These are phyloP conservation scores for Pascua guehoae DNA, from an alignment of 1,284 basidiomycete genomes.

Conservation along the genomic window DNA sequence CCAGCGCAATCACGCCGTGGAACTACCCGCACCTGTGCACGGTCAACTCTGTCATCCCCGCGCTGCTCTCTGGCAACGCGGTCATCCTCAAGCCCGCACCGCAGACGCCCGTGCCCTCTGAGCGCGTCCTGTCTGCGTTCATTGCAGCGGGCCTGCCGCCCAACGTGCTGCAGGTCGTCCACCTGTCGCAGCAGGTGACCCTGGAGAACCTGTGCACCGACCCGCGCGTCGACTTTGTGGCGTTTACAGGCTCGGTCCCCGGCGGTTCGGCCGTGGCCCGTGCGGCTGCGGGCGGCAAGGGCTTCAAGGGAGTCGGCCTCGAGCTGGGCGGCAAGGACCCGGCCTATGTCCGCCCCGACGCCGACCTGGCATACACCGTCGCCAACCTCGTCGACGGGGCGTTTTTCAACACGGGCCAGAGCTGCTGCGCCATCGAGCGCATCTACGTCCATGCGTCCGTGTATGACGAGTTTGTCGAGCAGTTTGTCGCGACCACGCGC, in stretches of 20 bases:
- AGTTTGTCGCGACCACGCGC: slow-evolving; percentile 63
- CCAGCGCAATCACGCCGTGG: slow-evolving; percentile 36
- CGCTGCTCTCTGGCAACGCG: slow-evolving; percentile 77
- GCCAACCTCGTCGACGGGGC: slow-evolving; percentile 83
- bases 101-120: slow-evolving; percentile 83
- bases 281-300: slow-evolving; percentile 50
- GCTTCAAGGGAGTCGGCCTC: slow-evolving; percentile 66
- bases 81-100: slow-evolving; percentile 92
- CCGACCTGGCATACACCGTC: slow-evolving; percentile 75
- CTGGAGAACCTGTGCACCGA: slow-evolving; percentile 62
- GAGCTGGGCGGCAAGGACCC: slow-evolving; percentile 95
- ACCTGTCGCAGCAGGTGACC: slow-evolving; percentile 67
- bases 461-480: slow-evolving; percentile 75
- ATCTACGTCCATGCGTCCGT: slow-evolving; percentile 87
- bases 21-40: slow-evolving; percentile 86
- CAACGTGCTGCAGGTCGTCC: slow-evolving; percentile 72
- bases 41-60: slow-evolving; percentile 85
- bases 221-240: slow-evolving; percentile 69
- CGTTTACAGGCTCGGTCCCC: slow-evolving; percentile 80
- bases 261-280: slow-evolving; percentile 50
- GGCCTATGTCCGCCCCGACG: slow-evolving; percentile 85
- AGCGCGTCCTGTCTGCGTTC: slow-evolving; percentile 70
- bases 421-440: slow-evolving; percentile 61
- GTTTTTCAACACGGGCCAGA: slow-evolving; percentile 93
- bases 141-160: slow-evolving; percentile 70